phyloP scores from a whole-genome alignment of 345 rosid genomes.

The Syzygium oleosum region DNA sequence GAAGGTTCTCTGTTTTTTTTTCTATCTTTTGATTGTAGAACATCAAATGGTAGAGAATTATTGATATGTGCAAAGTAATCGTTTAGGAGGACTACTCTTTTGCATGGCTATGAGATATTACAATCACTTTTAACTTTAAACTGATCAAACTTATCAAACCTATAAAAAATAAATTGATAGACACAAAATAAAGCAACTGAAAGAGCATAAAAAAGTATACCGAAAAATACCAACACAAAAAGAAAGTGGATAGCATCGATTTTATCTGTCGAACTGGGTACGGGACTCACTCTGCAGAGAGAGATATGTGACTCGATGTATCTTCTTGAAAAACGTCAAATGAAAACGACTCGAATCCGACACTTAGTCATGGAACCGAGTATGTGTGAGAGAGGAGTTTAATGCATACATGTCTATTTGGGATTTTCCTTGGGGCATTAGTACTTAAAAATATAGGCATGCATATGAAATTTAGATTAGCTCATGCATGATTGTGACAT shows the following conservation, averaged over 20 bases:
- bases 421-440: not conserved
- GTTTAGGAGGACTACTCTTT: not conserved
- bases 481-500: not conserved
- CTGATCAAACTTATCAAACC: not conserved
- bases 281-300: rapidly evolving
- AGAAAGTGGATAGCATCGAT: not conserved
- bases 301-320: not conserved
- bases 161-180: not conserved
- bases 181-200: not conserved
- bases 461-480: not conserved
- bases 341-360: not conserved
- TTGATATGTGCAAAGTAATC: not conserved
- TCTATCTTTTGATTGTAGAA: not conserved
- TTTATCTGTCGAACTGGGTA: not conserved
- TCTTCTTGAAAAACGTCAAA: not conserved
- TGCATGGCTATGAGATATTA: not conserved
- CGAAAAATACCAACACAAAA: rapidly evolving
- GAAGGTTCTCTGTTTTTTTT: not conserved
- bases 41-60: not conserved
- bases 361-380: not conserved
- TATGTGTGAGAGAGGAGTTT: not conserved
- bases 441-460: not conserved
- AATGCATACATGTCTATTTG: not conserved
- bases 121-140: not conserved
- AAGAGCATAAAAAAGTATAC: not conserved